Evolutionary conservation across 2,329 filamentous ascomycete genomes (phyloP).

Genomic region (Botrytis fabae): DNA sequence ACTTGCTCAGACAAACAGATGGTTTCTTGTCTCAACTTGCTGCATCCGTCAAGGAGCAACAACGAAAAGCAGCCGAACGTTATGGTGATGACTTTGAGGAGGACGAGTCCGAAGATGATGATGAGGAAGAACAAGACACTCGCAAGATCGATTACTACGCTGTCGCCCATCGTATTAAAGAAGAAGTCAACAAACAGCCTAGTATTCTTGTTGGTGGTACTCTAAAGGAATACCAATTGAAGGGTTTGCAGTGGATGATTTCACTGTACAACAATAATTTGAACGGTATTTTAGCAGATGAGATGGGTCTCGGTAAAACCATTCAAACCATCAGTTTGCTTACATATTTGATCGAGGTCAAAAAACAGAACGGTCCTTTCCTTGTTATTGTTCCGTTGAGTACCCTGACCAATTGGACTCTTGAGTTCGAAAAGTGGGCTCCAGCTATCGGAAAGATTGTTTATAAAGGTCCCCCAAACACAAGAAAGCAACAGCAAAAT

Average conservation of each 20-base stretch:
- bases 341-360: slow-evolving; percentile 95
- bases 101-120: slow-evolving; percentile 66
- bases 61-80: slow-evolving; percentile 75
- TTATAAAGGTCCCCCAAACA: slow-evolving; percentile 91
- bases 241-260: slow-evolving; percentile 99
- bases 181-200: slow-evolving; percentile 84
- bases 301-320: slow-evolving; percentile 99
- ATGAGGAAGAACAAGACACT: slow-evolving; percentile 65
- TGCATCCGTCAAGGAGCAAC: slow-evolving; percentile 89
- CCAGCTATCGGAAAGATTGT: slow-evolving; percentile 83
- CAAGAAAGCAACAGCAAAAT: slow-evolving; percentile 86
- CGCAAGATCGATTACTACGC: slow-evolving; percentile 98
- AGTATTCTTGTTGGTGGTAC: slow-evolving; percentile 85
- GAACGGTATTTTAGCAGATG: slow-evolving; percentile 96
- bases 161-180: slow-evolving; percentile 92
- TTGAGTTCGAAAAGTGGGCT: slow-evolving; percentile 99
- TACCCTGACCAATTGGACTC: slow-evolving; percentile 97
- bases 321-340: slow-evolving; percentile 98
- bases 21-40: slow-evolving; percentile 96
- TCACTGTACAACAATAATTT: slow-evolving; percentile 99
- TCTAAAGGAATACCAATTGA: slow-evolving; percentile 96
- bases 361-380: slow-evolving; percentile 88
- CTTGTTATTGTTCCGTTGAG: slow-evolving; percentile 95
- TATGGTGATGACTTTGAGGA: slow-evolving; percentile 61
- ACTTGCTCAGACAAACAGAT: slow-evolving; percentile 94